Evolutionary conservation across 306 rosid genomes (phyloP), one percentile per base, ranked within the genome.

Genomic region (Purshia tridentata): DNA sequence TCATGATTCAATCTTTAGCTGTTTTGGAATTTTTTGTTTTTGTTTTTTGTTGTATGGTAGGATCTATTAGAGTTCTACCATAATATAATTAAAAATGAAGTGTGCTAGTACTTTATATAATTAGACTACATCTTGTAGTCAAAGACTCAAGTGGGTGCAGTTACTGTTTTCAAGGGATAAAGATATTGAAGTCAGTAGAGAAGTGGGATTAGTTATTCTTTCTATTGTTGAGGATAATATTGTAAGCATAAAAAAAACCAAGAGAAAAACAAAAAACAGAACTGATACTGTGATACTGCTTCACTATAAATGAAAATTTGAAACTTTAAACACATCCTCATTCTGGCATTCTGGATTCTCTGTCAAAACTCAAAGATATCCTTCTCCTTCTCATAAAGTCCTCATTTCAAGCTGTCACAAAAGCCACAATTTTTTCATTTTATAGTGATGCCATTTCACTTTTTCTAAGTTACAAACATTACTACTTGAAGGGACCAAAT

Each of bases 311-410:
- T 65, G 54, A 46, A 65, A 65, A 45, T 11, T 19, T 45, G 41
- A 22, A 14, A 65, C 41, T 12, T 22, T 6, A 65, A 46, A 20
- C 55, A 22, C n/a, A 18, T 3, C n/a, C 9, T 19, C 35, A 20
- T 67, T 48, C 72, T 48, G 72, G 9, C 72, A 22, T 22, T 67
- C n/a, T 18, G 37, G 45, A 47, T 65, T 35, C 52, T 12, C 39
- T 44, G 37, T 6, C n/a, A 4, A 41, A 37, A 61, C 67, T 44
- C 23, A 62, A 62, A 64, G 5, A 64, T 9, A 42, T 40, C 8
- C 29, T 41, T n/a, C 22, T 61, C 48, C 29, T 47, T 51, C 55
- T 4, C 2, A 13, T 14, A 14, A 13, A 44, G 47, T 44, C 47
- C 47, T 44, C 6, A 6, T 44, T 8, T 8, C 47, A 50, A 12